A percentile compares a stretch with the other conserved stretches of the same genome.
These are phyloP conservation scores for Globisporangium takayamanum DNA, from an alignment of 352 stramenopile species.

Conservation along the genomic window DNA sequence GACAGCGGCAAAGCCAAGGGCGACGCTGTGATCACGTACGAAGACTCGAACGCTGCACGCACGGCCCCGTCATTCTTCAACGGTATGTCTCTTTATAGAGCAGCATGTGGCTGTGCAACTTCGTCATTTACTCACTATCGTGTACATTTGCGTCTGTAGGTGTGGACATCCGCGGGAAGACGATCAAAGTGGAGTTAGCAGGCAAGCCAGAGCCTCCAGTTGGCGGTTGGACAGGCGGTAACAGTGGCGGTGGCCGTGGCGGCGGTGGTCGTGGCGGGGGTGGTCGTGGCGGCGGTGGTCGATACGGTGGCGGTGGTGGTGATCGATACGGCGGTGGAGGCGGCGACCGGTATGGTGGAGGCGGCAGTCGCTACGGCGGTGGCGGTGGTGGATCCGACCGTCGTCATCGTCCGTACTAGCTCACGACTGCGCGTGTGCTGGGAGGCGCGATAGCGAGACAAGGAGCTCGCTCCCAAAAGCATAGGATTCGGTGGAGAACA, in stretches of 20 bases:
- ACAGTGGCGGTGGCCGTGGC: conserved; percentile 30
- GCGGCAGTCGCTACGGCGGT: conserved; percentile 19
- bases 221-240: conserved; percentile 59
- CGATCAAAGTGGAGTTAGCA: conserved; percentile 81
- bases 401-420: conserved; percentile 57
- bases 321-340: conserved; percentile 22
- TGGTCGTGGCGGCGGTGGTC: conserved; percentile 22
- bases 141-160: conserved; percentile 22
- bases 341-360: conserved; percentile 14
- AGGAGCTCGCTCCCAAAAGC: not conserved
- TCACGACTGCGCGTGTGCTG: too few relatives aligned
- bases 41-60: conserved; percentile 78
- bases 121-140: not conserved
- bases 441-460: not conserved
- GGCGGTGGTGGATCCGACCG: conserved; percentile 36
- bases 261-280: conserved; percentile 30
- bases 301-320: conserved; percentile 30
- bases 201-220: conserved; percentile 76
- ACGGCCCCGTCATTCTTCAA: conserved; percentile 83
- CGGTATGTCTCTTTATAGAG: conserved; percentile 24
- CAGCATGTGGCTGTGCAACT: not conserved
- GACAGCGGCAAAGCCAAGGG: conserved; percentile 64
- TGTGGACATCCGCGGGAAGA: conserved; percentile 67
- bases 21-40: conserved; percentile 80
- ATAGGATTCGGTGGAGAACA: too few relatives aligned